Evolutionary conservation across 148 eudicot genomes (phyloP), one percentile per base, ranked within the genome.

Genomic region (Heliamphora exappendiculata): DNA sequence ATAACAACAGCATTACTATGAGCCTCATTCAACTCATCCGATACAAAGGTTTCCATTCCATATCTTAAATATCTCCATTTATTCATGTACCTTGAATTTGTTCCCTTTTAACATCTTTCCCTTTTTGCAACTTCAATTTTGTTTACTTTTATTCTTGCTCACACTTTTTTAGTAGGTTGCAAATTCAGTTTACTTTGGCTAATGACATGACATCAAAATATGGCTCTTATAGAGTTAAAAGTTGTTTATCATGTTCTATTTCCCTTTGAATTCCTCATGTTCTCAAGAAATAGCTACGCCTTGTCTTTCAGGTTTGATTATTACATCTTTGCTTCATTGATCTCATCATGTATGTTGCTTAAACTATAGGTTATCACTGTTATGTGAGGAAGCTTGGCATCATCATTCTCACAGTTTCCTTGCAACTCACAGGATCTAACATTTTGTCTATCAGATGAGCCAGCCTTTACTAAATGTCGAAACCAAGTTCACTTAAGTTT

Each of bases 291-390:
- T 68, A 1, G 7, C 72, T 12, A 13, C 26, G 42, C 10, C 19
- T 44, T 68, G 54, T 57, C 26, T 24, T 22, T 44, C 10, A 28
- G 22, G 24, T 20, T 47, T 68, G 51, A 44, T 68, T 42, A 10
- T n/a, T 37, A 39, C 41, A 36, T n/a, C n/a, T n/a, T n/a, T n/a
- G n/a, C 14, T 39, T 36, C 70, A 16, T 34, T 34, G 31, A 68
- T 68, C 29, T 45, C 34, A 68, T 47, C 72, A 70, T 39, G 17
- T 31, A 28, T 50, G 39, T 17, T 29, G 39, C 49, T 37, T 3
- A 70, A 49, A 50, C 58, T 70, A 50, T 58, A 70, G 41, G 74
- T 70, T 22, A 29, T 70, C 26, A 31, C 34, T 70, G 39, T 28
- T 26, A 13, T 28, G 74, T 53, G 57, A 24, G 36, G 74, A 47